phyloP scores from a whole-genome alignment of 148 eudicot species.

The Rhododendron griersonianum region DNA sequence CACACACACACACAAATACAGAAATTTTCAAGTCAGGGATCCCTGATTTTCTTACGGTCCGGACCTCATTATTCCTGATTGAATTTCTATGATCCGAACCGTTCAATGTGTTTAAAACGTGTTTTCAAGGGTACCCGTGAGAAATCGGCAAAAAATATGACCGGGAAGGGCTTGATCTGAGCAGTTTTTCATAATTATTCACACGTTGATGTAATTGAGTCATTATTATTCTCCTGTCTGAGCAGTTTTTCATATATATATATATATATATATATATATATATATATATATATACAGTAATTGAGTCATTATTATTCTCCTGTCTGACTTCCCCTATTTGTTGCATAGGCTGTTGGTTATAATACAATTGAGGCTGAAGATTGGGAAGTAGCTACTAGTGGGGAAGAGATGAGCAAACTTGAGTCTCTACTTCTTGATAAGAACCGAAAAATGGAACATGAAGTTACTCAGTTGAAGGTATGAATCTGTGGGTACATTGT shows the following conservation, averaged over 20 bases:
- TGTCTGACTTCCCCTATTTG: constrained; percentile 9
- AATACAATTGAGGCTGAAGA: constrained; percentile 99
- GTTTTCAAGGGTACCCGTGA: too few relatives aligned
- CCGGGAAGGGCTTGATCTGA: too few relatives aligned
- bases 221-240: not conserved
- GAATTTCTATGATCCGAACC: too few relatives aligned
- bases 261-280: too few relatives aligned
- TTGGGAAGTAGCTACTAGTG: constrained; percentile 98
- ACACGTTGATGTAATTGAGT: not conserved
- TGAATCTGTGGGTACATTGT: not conserved
- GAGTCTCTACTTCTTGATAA: constrained; percentile 96
- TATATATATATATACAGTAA: not conserved
- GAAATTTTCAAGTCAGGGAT: too few relatives aligned
- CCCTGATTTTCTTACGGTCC: too few relatives aligned
- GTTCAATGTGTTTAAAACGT: too few relatives aligned
- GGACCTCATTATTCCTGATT: too few relatives aligned
- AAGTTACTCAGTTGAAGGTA: constrained; percentile 92
- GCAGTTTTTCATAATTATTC: too few relatives aligned
- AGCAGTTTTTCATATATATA: too few relatives aligned
- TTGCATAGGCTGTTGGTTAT: constrained; percentile 91
- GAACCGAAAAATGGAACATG: constrained; percentile 98
- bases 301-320: not conserved
- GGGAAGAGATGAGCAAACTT: constrained; percentile 98
- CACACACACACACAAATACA: too few relatives aligned
- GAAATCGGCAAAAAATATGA: too few relatives aligned